Base-by-base conservation (phyloP, 495 filamentous ascomycete genomes). In the Mytilinidion resinicola region DNA sequence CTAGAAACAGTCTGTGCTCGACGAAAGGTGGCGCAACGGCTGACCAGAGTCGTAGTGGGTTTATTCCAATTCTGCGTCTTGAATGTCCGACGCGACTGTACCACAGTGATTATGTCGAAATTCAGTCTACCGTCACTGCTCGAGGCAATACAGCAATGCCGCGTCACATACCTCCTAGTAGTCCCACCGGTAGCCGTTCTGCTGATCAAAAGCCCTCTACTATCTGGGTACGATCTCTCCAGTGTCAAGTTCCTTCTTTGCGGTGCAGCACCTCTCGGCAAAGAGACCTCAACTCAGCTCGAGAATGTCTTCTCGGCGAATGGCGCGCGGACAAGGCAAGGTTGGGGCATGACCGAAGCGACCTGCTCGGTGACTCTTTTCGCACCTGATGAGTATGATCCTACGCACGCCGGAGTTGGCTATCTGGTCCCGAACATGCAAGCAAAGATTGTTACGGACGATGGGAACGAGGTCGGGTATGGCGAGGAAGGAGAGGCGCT, bases 221-320 rank as follows among this genome's bases (percentile, higher is more conserved):
- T 55, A 20, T 17, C 53, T 3, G 53, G 37, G 30, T 55, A 55
- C 25, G 53, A 55, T 47, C 15, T 55, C 1, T 19, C n/a, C 19
- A 47, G 37, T 35, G 53, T 55, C 3, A 55, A 20, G 41, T 19
- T 20, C 17, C 19, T 30, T 15, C 17, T 47, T 21, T 19, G 15
- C n/a, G 53, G 53, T 3, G 35, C 53, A 15, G 53, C 53, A 20
- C 35, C 20, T 35, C 53, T 55, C n/a, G 20, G 20, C 9, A 20
- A 14, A 37, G 53, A 55, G 3, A 37, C 35, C n/a, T 17, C 53
- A n/a, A 20, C 14, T 4, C 15, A 44, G 19, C 39, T 55, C 1
- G 37, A 25, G 20, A 25, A 55, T 1, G 42, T 47, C 11, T 20
- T 15, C 6, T 17, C 53, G 2, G 39, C 39, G 39, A 42, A 42